These are phyloP conservation scores for Saraca asoca DNA, from an alignment of 331 rosid genomes.

Conservation along the genomic window DNA sequence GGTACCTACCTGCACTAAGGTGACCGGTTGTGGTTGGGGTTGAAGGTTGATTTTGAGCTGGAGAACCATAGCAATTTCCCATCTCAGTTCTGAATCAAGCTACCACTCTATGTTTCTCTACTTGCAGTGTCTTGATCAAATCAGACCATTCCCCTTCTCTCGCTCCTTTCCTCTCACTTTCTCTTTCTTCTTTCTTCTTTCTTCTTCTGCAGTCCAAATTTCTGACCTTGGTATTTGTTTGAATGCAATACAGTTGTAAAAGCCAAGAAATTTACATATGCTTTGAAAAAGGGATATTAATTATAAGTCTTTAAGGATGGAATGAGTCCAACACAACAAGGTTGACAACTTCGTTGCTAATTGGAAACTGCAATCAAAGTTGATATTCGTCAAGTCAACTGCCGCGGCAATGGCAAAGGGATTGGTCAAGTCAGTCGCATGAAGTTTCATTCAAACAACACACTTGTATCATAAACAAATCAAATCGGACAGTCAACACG, in stretches of 20 bases:
- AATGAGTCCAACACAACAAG: slow-evolving; percentile 28
- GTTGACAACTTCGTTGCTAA: slow-evolving; percentile 7
- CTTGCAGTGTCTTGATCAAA: background rate
- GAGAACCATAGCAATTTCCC: slow-evolving; percentile 78
- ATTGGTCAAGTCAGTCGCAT: slow-evolving; percentile 9
- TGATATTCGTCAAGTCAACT: slow-evolving; percentile 37
- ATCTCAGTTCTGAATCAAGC: slow-evolving; percentile 35
- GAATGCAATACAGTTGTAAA: background rate
- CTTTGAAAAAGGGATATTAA: background rate
- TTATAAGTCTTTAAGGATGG: background rate
- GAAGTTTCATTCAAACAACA: slow-evolving; percentile 1
- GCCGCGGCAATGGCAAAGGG: slow-evolving; percentile 20
- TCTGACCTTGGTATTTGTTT: background rate
- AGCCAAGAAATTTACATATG: background rate
- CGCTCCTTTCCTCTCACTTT: background rate
- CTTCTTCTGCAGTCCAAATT: background rate
- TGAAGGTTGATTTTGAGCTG: slow-evolving; percentile 36
- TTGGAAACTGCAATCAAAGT: background rate
- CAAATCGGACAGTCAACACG: no score
- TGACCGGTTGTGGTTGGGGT: slow-evolving; percentile 50
- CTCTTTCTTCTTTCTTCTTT: background rate
- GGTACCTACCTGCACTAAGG: slow-evolving; percentile 59
- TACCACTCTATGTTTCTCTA: no score
- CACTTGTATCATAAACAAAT: no score
- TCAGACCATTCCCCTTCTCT: background rate